Conservation (phyloP, 129 eudicot species). For the Lonicera japonica region DNA sequence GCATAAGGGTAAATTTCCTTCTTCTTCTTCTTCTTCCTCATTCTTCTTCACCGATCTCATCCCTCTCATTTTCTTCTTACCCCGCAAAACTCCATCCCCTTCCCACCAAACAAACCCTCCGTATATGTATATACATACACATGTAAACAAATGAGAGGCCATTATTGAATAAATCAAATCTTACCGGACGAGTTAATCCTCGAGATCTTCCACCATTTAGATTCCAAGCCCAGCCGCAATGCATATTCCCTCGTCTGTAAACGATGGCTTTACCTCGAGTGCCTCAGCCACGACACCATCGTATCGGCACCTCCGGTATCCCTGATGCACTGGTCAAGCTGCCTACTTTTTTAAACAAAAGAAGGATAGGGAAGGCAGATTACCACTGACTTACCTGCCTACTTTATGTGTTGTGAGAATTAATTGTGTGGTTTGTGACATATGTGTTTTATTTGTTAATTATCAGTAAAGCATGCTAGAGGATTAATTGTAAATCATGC, state of each 20-base stretch:
- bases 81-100: neutral
- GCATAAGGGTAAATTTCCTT: too few relatives aligned
- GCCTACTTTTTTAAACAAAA: too few relatives aligned
- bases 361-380: too few relatives aligned
- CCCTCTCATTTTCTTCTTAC: neutral
- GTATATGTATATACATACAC: neutral
- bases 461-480: too few relatives aligned
- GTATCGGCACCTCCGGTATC: conserved; percentile 71
- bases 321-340: conserved; percentile 54
- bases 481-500: too few relatives aligned
- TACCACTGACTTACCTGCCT: too few relatives aligned
- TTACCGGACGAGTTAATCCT: conserved; percentile 77
- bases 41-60: too few relatives aligned
- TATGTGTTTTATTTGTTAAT: too few relatives aligned
- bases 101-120: neutral
- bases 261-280: conserved; percentile 70
- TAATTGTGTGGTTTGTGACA: too few relatives aligned
- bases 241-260: conserved; percentile 76
- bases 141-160: conserved; percentile 51
- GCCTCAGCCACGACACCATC: conserved; percentile 82
- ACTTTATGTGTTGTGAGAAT: too few relatives aligned
- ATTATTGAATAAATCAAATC: conserved; percentile 43
- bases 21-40: too few relatives aligned
- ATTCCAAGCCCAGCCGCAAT: conserved; percentile 55
- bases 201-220: conserved; percentile 53